Conservation (phyloP, 345 rosid species). For the Euphorbia pulcherrima region DNA sequence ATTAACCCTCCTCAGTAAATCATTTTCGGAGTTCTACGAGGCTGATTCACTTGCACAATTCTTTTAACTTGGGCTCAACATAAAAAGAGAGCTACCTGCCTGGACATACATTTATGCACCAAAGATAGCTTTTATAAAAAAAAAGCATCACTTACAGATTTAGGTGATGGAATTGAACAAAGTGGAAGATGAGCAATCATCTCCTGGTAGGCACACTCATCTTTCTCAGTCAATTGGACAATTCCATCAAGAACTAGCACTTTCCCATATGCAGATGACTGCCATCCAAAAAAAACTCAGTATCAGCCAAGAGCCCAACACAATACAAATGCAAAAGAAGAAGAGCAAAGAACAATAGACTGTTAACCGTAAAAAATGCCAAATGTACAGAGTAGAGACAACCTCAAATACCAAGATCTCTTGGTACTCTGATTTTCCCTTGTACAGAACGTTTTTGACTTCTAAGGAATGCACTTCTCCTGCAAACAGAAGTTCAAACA, state of each 20-base stretch:
- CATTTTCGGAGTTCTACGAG: neutral
- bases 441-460: conserved; percentile 64
- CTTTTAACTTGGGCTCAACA: neutral
- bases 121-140: neutral
- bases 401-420: conserved; percentile 95
- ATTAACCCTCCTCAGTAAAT: neutral
- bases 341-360: neutral
- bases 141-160: conserved; percentile 39
- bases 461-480: conserved; percentile 94
- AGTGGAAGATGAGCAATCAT: conserved; percentile 97
- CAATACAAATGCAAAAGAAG: neutral
- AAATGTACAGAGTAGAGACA: conserved; percentile 10
- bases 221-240: conserved; percentile 91
- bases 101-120: neutral
- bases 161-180: conserved; percentile 80
- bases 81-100: neutral
- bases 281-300: conserved; percentile 27
- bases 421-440: conserved; percentile 80
- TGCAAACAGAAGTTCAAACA: conserved; percentile 27
- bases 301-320: neutral
- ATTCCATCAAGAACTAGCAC: conserved; percentile 98
- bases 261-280: conserved; percentile 84
- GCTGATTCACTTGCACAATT: neutral
- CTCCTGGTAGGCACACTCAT: conserved; percentile 98
- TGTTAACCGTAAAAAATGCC: neutral